phyloP scores from a whole-genome alignment of 78 protist genomes.

The Dictyostelium firmibasis region DNA sequence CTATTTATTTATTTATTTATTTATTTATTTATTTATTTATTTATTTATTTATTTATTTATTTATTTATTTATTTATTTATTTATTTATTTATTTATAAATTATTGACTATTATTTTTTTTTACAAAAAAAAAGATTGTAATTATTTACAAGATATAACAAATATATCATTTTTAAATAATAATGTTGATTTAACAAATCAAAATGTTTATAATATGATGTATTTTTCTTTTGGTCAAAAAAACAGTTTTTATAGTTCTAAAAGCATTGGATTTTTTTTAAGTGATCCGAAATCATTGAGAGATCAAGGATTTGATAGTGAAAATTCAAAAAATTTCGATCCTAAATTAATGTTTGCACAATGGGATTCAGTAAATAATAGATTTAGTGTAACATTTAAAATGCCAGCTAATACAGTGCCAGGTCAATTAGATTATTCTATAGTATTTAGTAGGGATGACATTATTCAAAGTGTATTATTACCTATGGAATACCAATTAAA shows the following conservation, averaged over 20 bases:
- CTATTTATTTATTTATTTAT: too few relatives aligned
- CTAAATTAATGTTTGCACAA: background rate
- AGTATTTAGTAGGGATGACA: background rate
- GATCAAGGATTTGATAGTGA: background rate
- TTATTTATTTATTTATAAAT: too few relatives aligned
- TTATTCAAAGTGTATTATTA: background rate
- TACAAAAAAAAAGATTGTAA: background rate
- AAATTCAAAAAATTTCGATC: background rate
- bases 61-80: too few relatives aligned
- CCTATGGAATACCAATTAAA: background rate
- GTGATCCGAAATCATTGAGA: background rate
- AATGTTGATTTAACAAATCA: background rate
- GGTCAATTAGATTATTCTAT: background rate
- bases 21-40: too few relatives aligned
- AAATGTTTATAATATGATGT: too few relatives aligned
- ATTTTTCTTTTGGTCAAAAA: background rate
- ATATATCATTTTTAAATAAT: background rate
- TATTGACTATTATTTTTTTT: too few relatives aligned
- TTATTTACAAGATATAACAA: background rate
- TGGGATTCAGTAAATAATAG: background rate
- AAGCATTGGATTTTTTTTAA: background rate
- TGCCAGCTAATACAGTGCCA: background rate
- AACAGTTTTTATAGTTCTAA: background rate
- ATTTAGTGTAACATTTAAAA: background rate
- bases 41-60: too few relatives aligned